Evolutionary conservation across 805 yeast species (phyloP), one percentile per base, ranked within the genome.

Genomic region (Sugiyamaella floridensis): DNA sequence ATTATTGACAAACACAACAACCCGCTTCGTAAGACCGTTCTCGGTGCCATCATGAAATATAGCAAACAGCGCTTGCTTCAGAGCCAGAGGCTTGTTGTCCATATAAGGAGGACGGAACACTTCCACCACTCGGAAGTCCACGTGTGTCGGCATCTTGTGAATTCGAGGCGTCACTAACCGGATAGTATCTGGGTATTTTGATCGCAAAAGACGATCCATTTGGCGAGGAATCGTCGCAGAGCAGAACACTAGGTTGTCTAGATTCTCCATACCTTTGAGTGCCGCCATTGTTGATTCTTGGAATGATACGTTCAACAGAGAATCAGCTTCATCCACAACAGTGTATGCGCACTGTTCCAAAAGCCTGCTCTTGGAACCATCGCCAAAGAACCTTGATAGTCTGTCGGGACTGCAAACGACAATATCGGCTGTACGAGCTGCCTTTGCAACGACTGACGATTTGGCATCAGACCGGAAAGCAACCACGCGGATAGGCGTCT

Each of bases 321-420:
- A 86, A 68, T 92, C 99, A 0, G 99, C 98, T 67, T 92, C 99
- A 65, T 92, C 99, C 12, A 86, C 78, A 1, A 87, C 92, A 45
- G 85, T 74, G 62, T 77, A 84, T 26, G 75, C 74, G 4, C 84
- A 80, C 67, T 76, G 58, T 54, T 73, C 62, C 11, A 78, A 55
- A 37, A 58, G 37, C 37, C n/a, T 32, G 37, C 37, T 32, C 37
- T 32, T 32, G 12, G 37, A 32, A 14, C 37, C 37, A 40, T 55
- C 51, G 48, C 63, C 56, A 54, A 71, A 64, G 32, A 62, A 62
- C n/a, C 70, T 62, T 41, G 64, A 57, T 11, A 90, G 63, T 64
- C 86, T 88, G 12, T 83, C 84, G 0, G 99, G 98, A 0, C 97
- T 89, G 0, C 96, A 84, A 4, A 92, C 80, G 55, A 90, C 67